A percentile compares a stretch with the other conserved stretches of the same genome.
These are phyloP conservation scores for Holtermannia corniformis DNA, from an alignment of 768 basidiomycete species.

Conservation along the genomic window DNA sequence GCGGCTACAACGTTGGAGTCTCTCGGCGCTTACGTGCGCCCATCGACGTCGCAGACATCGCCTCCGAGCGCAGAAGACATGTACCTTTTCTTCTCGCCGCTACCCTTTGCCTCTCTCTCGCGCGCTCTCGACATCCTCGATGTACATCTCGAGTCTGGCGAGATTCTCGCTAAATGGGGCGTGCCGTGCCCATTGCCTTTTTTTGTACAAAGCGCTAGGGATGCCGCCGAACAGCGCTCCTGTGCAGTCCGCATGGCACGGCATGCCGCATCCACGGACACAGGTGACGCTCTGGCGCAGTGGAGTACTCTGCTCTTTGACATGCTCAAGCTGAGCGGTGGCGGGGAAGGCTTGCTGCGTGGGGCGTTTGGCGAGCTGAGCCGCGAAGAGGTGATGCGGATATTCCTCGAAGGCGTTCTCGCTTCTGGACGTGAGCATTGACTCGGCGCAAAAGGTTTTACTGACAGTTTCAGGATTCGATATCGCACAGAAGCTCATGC, in stretches of 20 bases:
- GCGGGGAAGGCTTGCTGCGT: conserved; percentile 54
- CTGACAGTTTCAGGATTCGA: conserved; percentile 28
- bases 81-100: conserved; percentile 68
- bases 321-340: conserved; percentile 66
- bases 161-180: conserved; percentile 80
- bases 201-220: conserved; percentile 69
- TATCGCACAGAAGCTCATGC: conserved; percentile 52
- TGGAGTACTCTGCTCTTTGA: conserved; percentile 86
- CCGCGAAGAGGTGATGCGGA: conserved; percentile 60
- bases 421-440: conserved; percentile 67
- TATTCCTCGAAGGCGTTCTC: conserved; percentile 78
- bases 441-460: background rate
- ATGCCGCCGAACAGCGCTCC: conserved; percentile 58
- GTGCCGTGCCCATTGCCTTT: conserved; percentile 75
- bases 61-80: conserved; percentile 58
- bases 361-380: conserved; percentile 73
- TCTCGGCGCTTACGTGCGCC: conserved; percentile 67
- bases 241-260: conserved; percentile 6
- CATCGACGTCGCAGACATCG: conserved; percentile 53
- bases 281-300: conserved; percentile 50
- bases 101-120: conserved; percentile 65
- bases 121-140: conserved; percentile 82
- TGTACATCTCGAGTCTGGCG: conserved; percentile 86
- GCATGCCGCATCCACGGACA: conserved; percentile 24
- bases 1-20: conserved; percentile 74